phyloP scores from a whole-genome alignment of 805 yeast genomes.

The Teunomyces lycoperdinae region DNA sequence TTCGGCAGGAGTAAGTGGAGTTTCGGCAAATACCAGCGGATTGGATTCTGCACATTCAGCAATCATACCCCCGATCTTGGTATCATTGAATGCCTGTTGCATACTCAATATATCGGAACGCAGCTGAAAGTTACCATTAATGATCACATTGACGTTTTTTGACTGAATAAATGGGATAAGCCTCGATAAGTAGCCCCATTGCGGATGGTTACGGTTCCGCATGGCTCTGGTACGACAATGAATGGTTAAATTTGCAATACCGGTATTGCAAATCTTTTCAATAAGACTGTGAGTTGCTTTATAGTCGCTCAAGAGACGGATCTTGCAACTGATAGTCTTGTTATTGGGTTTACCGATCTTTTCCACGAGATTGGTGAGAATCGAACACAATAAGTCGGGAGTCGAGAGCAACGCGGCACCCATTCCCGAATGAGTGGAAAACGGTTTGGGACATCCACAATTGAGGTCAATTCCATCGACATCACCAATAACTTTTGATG shows the following conservation, averaged over 20 bases:
- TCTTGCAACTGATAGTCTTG: conserved; percentile 89
- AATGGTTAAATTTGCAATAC: conserved; percentile 79
- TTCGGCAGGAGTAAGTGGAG: conserved; percentile 51
- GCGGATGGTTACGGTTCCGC: conserved; percentile 84
- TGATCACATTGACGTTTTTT: conserved; percentile 65
- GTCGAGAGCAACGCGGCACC: conserved; percentile 88
- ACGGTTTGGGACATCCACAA: conserved; percentile 97
- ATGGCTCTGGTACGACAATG: conserved; percentile 89
- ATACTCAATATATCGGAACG: conserved; percentile 52
- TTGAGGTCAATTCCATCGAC: conserved; percentile 93
- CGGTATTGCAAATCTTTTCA: conserved; percentile 54
- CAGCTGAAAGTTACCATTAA: conserved; percentile 74
- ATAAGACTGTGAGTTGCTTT: conserved; percentile 62
- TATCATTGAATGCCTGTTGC: conserved; percentile 50
- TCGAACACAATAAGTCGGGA: conserved; percentile 74
- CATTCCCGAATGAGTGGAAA: conserved; percentile 93
- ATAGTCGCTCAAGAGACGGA: conserved; percentile 67
- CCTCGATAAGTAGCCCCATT: conserved; percentile 62
- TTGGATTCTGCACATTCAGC: conserved; percentile 89
- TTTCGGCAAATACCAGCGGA: conserved; percentile 64
- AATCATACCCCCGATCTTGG: conserved; percentile 82
- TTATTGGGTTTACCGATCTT: conserved; percentile 74
- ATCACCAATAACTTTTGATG: conserved; percentile 72
- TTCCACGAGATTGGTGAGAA: conserved; percentile 64
- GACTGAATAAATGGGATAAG: conserved; percentile 61